Evolutionary conservation across 768 basidiomycete genomes (phyloP).

Genomic region (Hericium alpestre): DNA sequence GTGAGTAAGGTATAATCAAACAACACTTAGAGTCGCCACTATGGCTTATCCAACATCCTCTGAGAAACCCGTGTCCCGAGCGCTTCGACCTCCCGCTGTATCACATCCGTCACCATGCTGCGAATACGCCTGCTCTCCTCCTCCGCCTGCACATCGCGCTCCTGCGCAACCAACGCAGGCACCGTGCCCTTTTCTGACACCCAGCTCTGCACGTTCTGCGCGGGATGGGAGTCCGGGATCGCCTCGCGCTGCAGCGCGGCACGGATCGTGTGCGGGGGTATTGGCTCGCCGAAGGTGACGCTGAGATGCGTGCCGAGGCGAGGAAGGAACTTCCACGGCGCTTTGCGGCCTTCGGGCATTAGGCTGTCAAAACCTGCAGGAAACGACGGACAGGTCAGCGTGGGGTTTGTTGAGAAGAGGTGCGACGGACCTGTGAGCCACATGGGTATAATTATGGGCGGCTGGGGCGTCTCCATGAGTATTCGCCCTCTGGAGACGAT

Average conservation of each 20-base stretch:
- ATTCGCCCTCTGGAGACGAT: slow-evolving; percentile 57
- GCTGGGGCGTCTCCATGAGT: slow-evolving; percentile 53
- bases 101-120: not conserved
- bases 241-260: slow-evolving; percentile 15
- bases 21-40: no score
- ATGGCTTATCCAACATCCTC: no score
- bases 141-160: not conserved
- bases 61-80: not conserved
- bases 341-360: slow-evolving; percentile 79
- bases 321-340: slow-evolving; percentile 66
- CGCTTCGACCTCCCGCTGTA: slow-evolving; percentile 1
- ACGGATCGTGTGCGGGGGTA: slow-evolving; percentile 33
- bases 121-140: not conserved
- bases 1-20: no score
- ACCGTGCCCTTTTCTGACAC: not conserved
- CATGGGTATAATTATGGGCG: slow-evolving; percentile 82
- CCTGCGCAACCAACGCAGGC: no score
- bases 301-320: slow-evolving; percentile 50
- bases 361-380: slow-evolving; percentile 69
- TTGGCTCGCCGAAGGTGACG: slow-evolving; percentile 73
- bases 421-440: slow-evolving; percentile 71
- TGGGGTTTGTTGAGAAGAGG: not conserved
- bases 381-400: not conserved
- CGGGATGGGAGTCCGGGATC: not conserved
- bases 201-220: not conserved